Percentiles rank a stretch among this genome's conserved stretches.
phyloP scores from a whole-genome alignment of 176 grass and related monocot species.

The Phoenix roebelenii region DNA sequence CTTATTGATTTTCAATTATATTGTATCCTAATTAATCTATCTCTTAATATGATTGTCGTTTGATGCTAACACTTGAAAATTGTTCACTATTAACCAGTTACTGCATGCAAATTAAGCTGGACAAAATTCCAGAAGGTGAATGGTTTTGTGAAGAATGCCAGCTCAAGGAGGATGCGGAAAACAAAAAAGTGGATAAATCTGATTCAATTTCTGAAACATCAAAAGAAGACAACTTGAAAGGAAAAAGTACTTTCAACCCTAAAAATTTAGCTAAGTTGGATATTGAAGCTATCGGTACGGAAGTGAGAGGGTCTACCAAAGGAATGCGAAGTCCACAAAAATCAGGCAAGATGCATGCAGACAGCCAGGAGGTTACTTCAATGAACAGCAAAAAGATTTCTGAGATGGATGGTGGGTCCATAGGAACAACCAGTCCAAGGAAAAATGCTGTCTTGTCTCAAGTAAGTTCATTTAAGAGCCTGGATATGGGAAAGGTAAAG shows the following conservation, averaged over 20 bases:
- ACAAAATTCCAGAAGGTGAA: constrained; percentile 67
- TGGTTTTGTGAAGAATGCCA: constrained; percentile 97
- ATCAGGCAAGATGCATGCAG: constrained; percentile 32
- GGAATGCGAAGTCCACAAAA: constrained; percentile 29
- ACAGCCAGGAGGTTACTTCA: background rate
- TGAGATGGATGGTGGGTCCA: constrained; percentile 17
- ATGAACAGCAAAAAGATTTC: constrained; percentile 1
- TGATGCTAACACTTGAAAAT: background rate
- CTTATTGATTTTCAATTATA: background rate
- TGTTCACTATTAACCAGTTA: constrained; percentile 50
- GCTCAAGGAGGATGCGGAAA: constrained; percentile 38
- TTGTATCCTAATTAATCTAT: no score
- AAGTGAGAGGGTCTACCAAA: constrained; percentile 27
- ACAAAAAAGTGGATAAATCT: constrained; percentile 38
- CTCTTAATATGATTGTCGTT: background rate
- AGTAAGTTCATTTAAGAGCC: constrained; percentile 46
- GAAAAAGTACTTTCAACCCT: constrained; percentile 22
- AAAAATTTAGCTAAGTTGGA: constrained; percentile 21
- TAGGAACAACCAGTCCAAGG: constrained; percentile 27
- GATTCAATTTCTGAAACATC: constrained; percentile 25
- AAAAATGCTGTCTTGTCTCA: constrained; percentile 24
- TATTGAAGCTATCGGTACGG: constrained; percentile 25
- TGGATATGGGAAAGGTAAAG: constrained; percentile 25
- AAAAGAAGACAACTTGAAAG: constrained; percentile 30
- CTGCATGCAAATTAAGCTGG: constrained; percentile 70